Base-by-base conservation (phyloP, 1,284 basidiomycete genomes). In the Salmacisia buchloeana region DNA sequence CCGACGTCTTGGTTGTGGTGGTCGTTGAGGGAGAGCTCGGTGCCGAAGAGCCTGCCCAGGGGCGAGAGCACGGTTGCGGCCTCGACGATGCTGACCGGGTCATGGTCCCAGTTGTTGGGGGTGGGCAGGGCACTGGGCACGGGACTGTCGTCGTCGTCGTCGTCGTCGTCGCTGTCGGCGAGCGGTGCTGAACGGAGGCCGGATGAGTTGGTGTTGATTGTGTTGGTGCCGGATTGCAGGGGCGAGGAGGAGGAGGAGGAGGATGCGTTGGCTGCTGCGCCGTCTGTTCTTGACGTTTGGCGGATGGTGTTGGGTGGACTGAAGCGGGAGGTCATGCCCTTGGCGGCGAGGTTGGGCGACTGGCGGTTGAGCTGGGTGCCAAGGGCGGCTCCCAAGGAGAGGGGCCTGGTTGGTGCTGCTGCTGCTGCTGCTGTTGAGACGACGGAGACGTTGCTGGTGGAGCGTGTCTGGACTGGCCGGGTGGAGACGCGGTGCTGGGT, bases 231-330 rank as follows among this genome's bases (percentile, higher is more conserved):
- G 33, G 63, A 66, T 0, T 68, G 57, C 4, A 59, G 58, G 18
- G 69, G 63, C 13, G 66, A 64, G 13, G 69, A 65, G 1, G 69
- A 68, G 4, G 61, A 57, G 27, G 45, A 59, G 35, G 58, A n/a
- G 0, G 60, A 45, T 12, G 58, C 46, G 29, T 52, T 9, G 46
- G 29, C 23, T 13, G 15, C 7, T 52, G 15, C 46, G 23, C 46
- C 29, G 23, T 52, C 46, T n/a, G n/a, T n/a, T n/a, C n/a, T n/a
- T n/a, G n/a, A n/a, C n/a, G n/a, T n/a, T n/a, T n/a, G n/a, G n/a
- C 29, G 35, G 70, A 77, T 76, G 27, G 70, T 69, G 31, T 71
- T 63, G 6, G 73, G 70, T 12, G 76, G 76, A 63, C 70, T 77
- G 61, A 74, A 68, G 23, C 46, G 46, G 23, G 46, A 52, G 25